Evolutionary conservation across 495 filamentous ascomycete genomes (phyloP).

Genomic region (Aspergillus cavernicola): DNA sequence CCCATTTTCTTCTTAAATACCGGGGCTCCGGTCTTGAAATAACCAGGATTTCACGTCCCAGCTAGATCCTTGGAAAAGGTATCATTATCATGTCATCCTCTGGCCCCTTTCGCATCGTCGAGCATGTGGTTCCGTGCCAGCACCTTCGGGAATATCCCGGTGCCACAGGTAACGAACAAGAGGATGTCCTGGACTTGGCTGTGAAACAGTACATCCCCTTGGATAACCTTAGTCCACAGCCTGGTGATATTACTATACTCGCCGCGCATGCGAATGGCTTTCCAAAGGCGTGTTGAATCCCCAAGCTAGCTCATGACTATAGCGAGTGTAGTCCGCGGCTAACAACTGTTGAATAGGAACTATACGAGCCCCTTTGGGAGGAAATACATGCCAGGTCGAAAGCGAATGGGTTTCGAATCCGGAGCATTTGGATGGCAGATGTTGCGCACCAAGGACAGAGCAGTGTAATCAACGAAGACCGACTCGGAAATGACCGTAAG

Average conservation of each 20-base stretch:
- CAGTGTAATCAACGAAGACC: conserved; percentile 67
- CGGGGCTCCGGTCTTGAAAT: neutral
- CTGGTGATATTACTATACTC: conserved; percentile 78
- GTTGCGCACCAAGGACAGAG: conserved; percentile 72
- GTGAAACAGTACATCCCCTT: conserved; percentile 83
- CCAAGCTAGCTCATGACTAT: no score
- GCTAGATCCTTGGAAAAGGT: neutral
- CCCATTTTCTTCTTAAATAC: conserved; percentile 2
- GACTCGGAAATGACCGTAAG: conserved; percentile 76
- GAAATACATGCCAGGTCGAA: conserved; percentile 58
- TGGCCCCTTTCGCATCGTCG: conserved; percentile 49
- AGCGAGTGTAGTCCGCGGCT: no score
- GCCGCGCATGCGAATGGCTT: conserved; percentile 85
- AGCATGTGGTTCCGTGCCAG: conserved; percentile 61
- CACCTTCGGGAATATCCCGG: conserved; percentile 71
- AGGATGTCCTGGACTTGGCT: conserved; percentile 59
- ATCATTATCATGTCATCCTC: conserved; percentile 20
- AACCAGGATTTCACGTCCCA: neutral
- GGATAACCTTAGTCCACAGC: conserved; percentile 58
- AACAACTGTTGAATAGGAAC: conserved; percentile 52
- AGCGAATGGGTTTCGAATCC: conserved; percentile 61
- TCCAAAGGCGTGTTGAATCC: conserved; percentile 59
- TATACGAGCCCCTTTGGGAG: conserved; percentile 87
- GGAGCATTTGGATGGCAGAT: conserved; percentile 84
- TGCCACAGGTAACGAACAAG: conserved; percentile 58